phyloP scores from a whole-genome alignment of 2,329 filamentous ascomycete genomes.

The Mollisia scopiformis region DNA sequence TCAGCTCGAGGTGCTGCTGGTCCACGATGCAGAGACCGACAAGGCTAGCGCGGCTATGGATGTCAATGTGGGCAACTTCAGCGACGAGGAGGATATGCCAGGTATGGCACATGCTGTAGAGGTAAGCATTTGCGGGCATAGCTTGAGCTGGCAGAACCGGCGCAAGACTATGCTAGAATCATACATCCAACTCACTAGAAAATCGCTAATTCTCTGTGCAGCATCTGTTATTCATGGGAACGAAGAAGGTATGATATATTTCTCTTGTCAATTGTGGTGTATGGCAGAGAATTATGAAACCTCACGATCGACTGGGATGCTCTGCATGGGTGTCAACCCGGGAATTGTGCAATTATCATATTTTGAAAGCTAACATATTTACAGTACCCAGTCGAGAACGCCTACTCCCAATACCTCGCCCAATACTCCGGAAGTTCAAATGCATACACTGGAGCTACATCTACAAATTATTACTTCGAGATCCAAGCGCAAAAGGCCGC shows the following conservation, averaged over 20 bases:
- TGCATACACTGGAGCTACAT: conserved; percentile 89
- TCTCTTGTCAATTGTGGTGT: background rate
- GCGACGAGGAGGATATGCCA: conserved; percentile 86
- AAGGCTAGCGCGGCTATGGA: conserved; percentile 96
- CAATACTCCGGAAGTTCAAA: conserved; percentile 91
- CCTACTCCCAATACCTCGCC: conserved; percentile 91
- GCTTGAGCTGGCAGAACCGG: background rate
- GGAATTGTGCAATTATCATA: background rate
- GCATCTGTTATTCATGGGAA: conserved; percentile 93
- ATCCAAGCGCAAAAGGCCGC: conserved; percentile 82
- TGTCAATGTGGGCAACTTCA: conserved; percentile 95
- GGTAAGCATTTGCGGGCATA: background rate
- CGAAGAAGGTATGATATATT: conserved; percentile 69
- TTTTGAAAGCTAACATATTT: conserved; percentile 17
- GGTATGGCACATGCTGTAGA: conserved; percentile 90
- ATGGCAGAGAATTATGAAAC: background rate
- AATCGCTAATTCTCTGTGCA: conserved; percentile 25
- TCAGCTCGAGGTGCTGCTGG: conserved; percentile 85
- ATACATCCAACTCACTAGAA: background rate
- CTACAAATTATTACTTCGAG: conserved; percentile 98
- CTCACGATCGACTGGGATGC: background rate
- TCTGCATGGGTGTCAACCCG: background rate
- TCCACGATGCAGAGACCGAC: conserved; percentile 93
- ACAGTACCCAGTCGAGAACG: conserved; percentile 90
- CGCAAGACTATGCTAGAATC: background rate